Evolutionary conservation across 2,329 filamentous ascomycete genomes (phyloP), one percentile per base, ranked within the genome.

Genomic region (Aureobasidium sp.): DNA sequence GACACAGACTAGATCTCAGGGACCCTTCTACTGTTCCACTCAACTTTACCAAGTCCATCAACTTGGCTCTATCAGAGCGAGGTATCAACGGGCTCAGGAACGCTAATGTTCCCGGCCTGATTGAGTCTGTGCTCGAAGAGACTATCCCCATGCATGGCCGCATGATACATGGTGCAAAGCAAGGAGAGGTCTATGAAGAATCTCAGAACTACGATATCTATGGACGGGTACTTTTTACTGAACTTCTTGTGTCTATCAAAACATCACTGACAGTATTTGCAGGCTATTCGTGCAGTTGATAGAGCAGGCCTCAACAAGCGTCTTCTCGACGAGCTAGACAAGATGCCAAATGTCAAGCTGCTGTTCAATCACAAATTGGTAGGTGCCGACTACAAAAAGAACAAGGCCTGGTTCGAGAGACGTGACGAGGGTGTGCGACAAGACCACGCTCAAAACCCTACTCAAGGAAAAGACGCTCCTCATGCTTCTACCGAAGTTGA

Each of bases 41-140:
- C 64, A 97, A 97, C 75, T 97, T 97, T 72, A 96, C 92, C 64
- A 96, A 91, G 74, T 97, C 94, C n/a, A 99, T 99, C 79, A 99
- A 99, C 71, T 78, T 99, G 61, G 93, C 94, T 24, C 80, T 99
- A 0, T 97, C 94, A 0, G 92, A 97, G 73, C 86, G 94, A 63
- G 94, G 94, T 35, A 92, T 97, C 73, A 89, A 94, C 73, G 90
- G 93, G 24, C 87, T 99, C 76, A 83, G 84, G 58, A 79, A 89
- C 68, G 85, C 89, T 1, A 83, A 85, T 29, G 82, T 86, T 35
- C 76, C 84, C 3, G 81, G 80, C 3, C 81, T 97, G 39, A 78
- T 96, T 35, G 81, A 92, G 14, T 81, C 85, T 67, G 85, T 97
- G 35, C 81, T 96, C 69, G 78, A 78, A 1, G 84, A 87, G 57